Evolutionary conservation across 2,329 filamentous ascomycete species (phyloP).

Genomic region (Didymella pinodella): DNA sequence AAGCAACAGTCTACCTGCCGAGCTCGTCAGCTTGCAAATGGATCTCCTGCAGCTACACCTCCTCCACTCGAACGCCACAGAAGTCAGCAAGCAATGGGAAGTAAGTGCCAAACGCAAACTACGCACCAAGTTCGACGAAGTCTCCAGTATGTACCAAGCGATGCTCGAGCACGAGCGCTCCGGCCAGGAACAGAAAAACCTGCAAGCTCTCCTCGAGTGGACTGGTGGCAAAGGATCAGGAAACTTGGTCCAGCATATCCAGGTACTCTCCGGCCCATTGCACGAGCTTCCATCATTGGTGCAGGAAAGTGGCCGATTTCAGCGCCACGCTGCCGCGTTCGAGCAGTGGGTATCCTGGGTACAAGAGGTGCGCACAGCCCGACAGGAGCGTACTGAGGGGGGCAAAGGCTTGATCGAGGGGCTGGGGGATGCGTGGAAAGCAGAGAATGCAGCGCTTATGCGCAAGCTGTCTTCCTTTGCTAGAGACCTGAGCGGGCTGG

Average conservation of each 20-base stretch:
- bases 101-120: slow-evolving; percentile 43
- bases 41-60: slow-evolving; percentile 51
- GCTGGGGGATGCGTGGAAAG: slow-evolving; percentile 46
- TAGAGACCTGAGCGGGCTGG: slow-evolving; percentile 44
- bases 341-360: slow-evolving; percentile 44
- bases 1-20: slow-evolving; percentile 35
- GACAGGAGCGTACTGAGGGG: slow-evolving; percentile 21
- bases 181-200: slow-evolving; percentile 48
- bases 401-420: slow-evolving; percentile 38
- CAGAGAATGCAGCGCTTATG: slow-evolving; percentile 44
- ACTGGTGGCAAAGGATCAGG: slow-evolving; percentile 35
- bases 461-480: slow-evolving; percentile 46
- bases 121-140: slow-evolving; percentile 47
- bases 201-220: slow-evolving; percentile 49
- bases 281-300: slow-evolving; percentile 48
- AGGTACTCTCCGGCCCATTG: slow-evolving; percentile 46
- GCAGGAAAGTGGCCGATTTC: slow-evolving; percentile 44
- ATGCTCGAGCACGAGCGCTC: slow-evolving; percentile 50
- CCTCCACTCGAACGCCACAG: slow-evolving; percentile 40
- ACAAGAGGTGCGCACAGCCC: slow-evolving; percentile 37
- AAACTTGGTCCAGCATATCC: slow-evolving; percentile 46
- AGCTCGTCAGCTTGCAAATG: slow-evolving; percentile 46
- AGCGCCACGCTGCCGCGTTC: slow-evolving; percentile 42
- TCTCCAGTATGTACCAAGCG: slow-evolving; percentile 45
- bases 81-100: slow-evolving; percentile 42